phyloP scores from a whole-genome alignment of 2,329 filamentous ascomycete genomes.

The Metarhizium sp. region DNA sequence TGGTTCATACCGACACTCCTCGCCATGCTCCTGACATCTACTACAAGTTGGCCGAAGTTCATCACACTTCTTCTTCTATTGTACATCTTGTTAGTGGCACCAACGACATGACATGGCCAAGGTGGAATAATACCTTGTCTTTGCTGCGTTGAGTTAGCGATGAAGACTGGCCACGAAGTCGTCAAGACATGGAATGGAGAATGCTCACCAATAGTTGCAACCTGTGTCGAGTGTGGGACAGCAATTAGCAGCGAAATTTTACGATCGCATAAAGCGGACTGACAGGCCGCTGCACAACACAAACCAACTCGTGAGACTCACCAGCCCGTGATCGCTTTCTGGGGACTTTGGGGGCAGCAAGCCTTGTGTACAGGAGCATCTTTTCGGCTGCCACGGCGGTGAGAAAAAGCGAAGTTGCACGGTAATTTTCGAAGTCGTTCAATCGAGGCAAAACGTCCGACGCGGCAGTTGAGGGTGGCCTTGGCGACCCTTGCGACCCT shows the following conservation, averaged over 20 bases:
- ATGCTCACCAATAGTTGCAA: slow-evolving; percentile 41
- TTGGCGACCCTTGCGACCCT: background rate
- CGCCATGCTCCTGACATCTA: slow-evolving; percentile 38
- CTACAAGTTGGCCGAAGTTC: slow-evolving; percentile 41
- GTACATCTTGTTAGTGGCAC: background rate
- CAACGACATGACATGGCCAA: background rate
- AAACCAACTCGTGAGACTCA: slow-evolving; percentile 25
- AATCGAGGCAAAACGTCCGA: background rate
- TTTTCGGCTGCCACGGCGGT: slow-evolving; percentile 4
- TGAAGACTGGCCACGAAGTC: background rate
- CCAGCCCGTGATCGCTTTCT: slow-evolving; percentile 52
- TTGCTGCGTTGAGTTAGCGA: slow-evolving; percentile 28
- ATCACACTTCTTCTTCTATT: slow-evolving; percentile 50
- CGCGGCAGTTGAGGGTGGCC: background rate
- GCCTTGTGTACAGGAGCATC: slow-evolving; percentile 51
- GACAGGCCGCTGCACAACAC: background rate
- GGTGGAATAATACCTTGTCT: slow-evolving; percentile 35
- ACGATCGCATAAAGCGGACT: background rate
- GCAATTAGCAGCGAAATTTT: slow-evolving; percentile 3
- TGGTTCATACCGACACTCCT: slow-evolving; percentile 41
- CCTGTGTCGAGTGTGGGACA: slow-evolving; percentile 23
- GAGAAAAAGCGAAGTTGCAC: background rate
- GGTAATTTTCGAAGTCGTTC: slow-evolving; percentile 10
- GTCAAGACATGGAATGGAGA: background rate
- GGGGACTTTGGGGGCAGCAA: slow-evolving; percentile 47